Conservation (phyloP, 225 moss, liverwort and hornwort genomes). For the Straminergon stramineum region DNA sequence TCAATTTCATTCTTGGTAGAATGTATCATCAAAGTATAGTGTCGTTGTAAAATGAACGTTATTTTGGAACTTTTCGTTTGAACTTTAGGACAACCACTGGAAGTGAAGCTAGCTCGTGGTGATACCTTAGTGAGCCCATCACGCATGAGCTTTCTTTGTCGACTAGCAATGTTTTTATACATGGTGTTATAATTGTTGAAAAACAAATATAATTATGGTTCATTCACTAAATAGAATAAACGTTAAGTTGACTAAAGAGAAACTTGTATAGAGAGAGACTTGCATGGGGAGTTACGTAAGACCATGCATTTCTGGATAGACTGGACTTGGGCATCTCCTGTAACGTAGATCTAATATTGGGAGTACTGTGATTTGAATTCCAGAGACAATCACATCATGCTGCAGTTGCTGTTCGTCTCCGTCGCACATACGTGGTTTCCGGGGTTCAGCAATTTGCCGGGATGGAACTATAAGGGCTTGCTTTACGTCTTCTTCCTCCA, state of each 20-base stretch:
- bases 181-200: neutral
- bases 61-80: neutral
- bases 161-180: too few relatives aligned
- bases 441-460: conserved; percentile 52
- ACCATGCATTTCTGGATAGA: neutral
- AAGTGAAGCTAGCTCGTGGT: neutral
- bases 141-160: neutral
- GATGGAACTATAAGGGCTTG: conserved; percentile 48
- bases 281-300: neutral
- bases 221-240: too few relatives aligned
- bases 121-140: neutral
- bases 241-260: neutral
- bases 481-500: conserved; percentile 45
- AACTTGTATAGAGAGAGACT: neutral
- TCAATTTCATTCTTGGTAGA: neutral
- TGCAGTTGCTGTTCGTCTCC: conserved; percentile 57
- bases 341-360: neutral
- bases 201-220: too few relatives aligned
- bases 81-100: neutral
- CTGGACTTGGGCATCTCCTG: neutral
- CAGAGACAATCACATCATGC: conserved; percentile 80
- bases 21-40: too few relatives aligned
- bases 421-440: conserved; percentile 59
- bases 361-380: neutral
- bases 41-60: neutral